Conservation (phyloP, 768 basidiomycete genomes). For the Boletus tylopilopsis region DNA sequence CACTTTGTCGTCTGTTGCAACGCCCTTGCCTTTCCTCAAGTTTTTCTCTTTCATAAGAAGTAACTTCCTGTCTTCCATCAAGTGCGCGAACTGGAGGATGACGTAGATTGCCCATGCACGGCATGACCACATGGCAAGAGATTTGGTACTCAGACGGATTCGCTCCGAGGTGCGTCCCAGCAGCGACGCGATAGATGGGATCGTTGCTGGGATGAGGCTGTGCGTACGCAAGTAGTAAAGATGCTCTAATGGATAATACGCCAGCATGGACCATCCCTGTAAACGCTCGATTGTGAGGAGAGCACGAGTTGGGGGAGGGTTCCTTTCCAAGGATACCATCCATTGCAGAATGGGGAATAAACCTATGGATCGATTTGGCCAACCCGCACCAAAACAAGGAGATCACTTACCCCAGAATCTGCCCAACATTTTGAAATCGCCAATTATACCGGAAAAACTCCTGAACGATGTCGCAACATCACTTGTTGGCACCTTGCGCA, state of each 20-base stretch:
- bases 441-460: slow-evolving; percentile 52
- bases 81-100: slow-evolving; percentile 69
- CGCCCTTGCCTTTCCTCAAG: slow-evolving; percentile 55
- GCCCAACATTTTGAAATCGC: slow-evolving; percentile 71
- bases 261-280: slow-evolving; percentile 71
- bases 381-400: neutral
- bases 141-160: slow-evolving; percentile 43
- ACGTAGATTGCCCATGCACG: slow-evolving; percentile 83
- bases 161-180: slow-evolving; percentile 40
- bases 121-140: slow-evolving; percentile 64
- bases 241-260: slow-evolving; percentile 78
- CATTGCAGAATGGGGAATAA: slow-evolving; percentile 78
- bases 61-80: slow-evolving; percentile 63
- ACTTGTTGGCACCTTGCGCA: slow-evolving; percentile 53
- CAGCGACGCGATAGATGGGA: slow-evolving; percentile 44
- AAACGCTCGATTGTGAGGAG: slow-evolving; percentile 75
- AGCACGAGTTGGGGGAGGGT: slow-evolving; percentile 62
- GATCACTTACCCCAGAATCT: slow-evolving; percentile 70
- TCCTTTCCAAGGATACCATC: slow-evolving; percentile 73
- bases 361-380: slow-evolving; percentile 37
- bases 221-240: slow-evolving; percentile 63
- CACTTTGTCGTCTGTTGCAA: slow-evolving; percentile 47
- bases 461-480: slow-evolving; percentile 46
- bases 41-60: slow-evolving; percentile 51
- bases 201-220: slow-evolving; percentile 53